Evolutionary conservation across 495 filamentous ascomycete genomes (phyloP).

Genomic region (Echria macrotheca): DNA sequence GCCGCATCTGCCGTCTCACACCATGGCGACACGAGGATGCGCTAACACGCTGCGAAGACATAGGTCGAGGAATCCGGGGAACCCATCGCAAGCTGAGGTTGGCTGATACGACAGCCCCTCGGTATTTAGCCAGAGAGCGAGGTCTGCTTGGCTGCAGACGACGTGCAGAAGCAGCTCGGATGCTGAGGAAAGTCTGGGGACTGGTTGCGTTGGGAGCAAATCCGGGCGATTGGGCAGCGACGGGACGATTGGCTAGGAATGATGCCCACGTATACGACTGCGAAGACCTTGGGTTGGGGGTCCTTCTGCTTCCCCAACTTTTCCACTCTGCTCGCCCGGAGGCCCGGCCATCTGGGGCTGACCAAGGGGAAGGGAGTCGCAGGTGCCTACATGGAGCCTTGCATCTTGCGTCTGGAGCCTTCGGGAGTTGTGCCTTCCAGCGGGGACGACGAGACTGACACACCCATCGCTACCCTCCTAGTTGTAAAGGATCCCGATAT

Average conservation of each 20-base stretch:
- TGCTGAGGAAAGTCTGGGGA: not conserved
- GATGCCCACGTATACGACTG: constrained; percentile 8
- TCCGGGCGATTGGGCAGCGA: constrained; percentile 20
- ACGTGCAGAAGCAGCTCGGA: not conserved
- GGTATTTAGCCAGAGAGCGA: constrained; percentile 10
- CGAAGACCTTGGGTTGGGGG: constrained; percentile 3
- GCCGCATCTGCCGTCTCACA: constrained; percentile 14
- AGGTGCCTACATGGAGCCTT: constrained; percentile 5
- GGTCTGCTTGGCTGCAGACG: constrained; percentile 7
- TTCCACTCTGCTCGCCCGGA: not conserved
- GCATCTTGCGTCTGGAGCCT: constrained; percentile 9
- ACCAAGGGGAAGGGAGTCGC: constrained; percentile 3
- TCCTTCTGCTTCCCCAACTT: constrained; percentile 1
- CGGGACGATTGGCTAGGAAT: constrained; percentile 8
- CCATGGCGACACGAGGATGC: constrained; percentile 1
- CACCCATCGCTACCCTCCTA: too few species aligned
- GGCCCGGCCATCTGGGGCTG: too few species aligned
- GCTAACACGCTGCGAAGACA: constrained; percentile 11
- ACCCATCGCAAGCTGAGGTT: too few species aligned
- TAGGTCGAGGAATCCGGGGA: constrained; percentile 7
- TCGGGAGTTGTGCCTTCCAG: not conserved
- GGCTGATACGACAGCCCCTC: too few species aligned
- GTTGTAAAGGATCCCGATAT: too few species aligned
- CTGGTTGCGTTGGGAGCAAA: constrained; percentile 6
- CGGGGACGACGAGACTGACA: too few species aligned